Evolutionary conservation across 805 yeast genomes (phyloP).

Genomic region (Saccharomyces kudriavzevii): DNA sequence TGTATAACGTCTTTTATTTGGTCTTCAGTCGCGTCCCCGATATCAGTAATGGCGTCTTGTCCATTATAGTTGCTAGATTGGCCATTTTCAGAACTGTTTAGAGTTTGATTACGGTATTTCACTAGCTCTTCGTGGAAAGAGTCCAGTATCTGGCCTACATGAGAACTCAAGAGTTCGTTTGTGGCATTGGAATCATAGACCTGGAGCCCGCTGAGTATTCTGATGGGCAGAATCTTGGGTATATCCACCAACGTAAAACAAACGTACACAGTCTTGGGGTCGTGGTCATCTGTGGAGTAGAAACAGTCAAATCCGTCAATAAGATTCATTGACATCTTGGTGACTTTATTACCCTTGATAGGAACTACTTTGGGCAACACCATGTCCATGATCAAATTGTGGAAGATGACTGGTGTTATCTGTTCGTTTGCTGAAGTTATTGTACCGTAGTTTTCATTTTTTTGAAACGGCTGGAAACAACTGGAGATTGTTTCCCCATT

Average conservation of each 20-base stretch:
- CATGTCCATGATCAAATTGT: slow-evolving; percentile 22
- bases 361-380: slow-evolving; percentile 27
- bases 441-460: slow-evolving; percentile 3
- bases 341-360: slow-evolving; percentile 28
- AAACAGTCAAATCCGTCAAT: slow-evolving; percentile 31
- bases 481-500: slow-evolving; percentile 17
- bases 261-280: slow-evolving; percentile 13
- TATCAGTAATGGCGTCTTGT: slow-evolving; percentile 1
- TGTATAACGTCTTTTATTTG: slow-evolving; percentile 28
- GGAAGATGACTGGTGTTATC: slow-evolving; percentile 18
- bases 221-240: slow-evolving; percentile 29
- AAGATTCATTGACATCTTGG: slow-evolving; percentile 24
- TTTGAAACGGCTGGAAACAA: slow-evolving; percentile 16
- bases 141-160: slow-evolving; percentile 22
- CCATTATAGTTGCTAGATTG: slow-evolving; percentile 1
- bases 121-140: slow-evolving; percentile 26
- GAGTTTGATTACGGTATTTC: slow-evolving; percentile 15
- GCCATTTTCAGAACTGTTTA: slow-evolving; percentile 2
- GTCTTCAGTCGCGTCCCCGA: slow-evolving; percentile 21
- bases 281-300: slow-evolving; percentile 20
- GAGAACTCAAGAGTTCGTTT: slow-evolving; percentile 18
- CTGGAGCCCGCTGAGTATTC: slow-evolving; percentile 27
- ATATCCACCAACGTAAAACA: slow-evolving; percentile 21
- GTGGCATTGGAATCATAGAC: slow-evolving; percentile 12
- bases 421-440: slow-evolving; percentile 6